Evolutionary conservation across 2,329 filamentous ascomycete species (phyloP), one percentile per base, ranked within the genome.

Genomic region (Trichophyton rubrum): DNA sequence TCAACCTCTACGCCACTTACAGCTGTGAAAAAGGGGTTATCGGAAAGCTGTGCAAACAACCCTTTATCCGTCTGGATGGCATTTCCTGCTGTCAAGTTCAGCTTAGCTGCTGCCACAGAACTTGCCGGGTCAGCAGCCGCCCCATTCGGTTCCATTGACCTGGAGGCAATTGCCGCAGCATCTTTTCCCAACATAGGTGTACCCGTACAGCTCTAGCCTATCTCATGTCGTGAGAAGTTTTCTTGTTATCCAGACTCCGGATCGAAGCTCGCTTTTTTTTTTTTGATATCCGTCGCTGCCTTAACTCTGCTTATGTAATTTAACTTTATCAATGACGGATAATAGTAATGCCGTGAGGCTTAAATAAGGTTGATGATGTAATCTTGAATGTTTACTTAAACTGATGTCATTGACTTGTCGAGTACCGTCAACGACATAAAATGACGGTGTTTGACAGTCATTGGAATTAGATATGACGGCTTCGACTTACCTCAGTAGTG

Each of bases 21-120:
- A 56, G 76, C 77, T 45, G 77, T 78, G 68, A 79, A 79, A 62
- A 79, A 77, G 38, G 77, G 77, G 67, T 79, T 79, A 65, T 66
- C 73, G 9, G 74, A 69, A 49, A 79, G 67, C 65, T 79, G 77
- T 11, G 76, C 71, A 49, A 76, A 67, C 57, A 78, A 66, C 55
- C 75, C 71, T 41, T 71, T 72, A 60, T 77, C 75, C 27, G 70
- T 66, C 67, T 67, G 49, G 67, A 64, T 64, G 71, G 68, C 47
- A 58, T 64, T 65, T 43, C 69, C 61, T 15, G 71, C 63, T 61
- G 75, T 70, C 60, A 73, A 63, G 59, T 74, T 22, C 72, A 60
- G 66, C 68, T 59, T 72, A 65, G 61, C 69, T 70, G 58, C 69
- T 66, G 57, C 66, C 40, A 43, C 41, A 20, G 57, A n/a, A 38